Evolutionary conservation across 1,139 yeast genomes (phyloP).

Genomic region (Sugiyamaella grinbergsii): DNA sequence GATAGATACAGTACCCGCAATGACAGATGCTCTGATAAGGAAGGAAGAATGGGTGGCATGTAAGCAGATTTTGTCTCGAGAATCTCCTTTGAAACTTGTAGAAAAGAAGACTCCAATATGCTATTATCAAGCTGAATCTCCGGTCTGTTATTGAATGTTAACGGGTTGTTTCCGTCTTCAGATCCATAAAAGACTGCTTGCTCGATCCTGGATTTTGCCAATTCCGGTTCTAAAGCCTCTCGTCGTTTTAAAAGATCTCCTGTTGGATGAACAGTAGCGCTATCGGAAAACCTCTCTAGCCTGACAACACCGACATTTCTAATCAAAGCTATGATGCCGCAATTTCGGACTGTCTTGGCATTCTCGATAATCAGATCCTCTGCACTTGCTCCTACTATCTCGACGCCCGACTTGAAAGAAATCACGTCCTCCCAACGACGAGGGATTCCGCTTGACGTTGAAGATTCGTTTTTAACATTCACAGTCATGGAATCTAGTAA

Average conservation of each 20-base stretch:
- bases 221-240: constrained; percentile 38
- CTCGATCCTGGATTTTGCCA: constrained; percentile 70
- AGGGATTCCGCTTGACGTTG: constrained; percentile 36
- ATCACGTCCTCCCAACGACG: constrained; percentile 82
- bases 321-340: constrained; percentile 59
- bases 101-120: constrained; percentile 53
- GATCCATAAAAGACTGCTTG: constrained; percentile 73
- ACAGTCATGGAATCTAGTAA: constrained; percentile 62
- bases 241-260: constrained; percentile 14
- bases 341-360: constrained; percentile 37
- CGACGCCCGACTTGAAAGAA: constrained; percentile 54
- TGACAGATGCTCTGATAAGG: constrained; percentile 49
- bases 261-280: constrained; percentile 16
- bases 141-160: constrained; percentile 58
- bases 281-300: constrained; percentile 53
- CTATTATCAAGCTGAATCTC: constrained; percentile 42
- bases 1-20: constrained; percentile 46
- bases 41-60: constrained; percentile 50
- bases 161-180: constrained; percentile 46
- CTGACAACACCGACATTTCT: constrained; percentile 64
- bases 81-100: constrained; percentile 56
- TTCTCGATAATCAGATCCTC: constrained; percentile 44
- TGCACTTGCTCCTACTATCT: constrained; percentile 62
- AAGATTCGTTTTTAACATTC: constrained; percentile 34
- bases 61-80: constrained; percentile 51